Conservation (phyloP, 202 grass and related monocot species). For the Panicum hallii region DNA sequence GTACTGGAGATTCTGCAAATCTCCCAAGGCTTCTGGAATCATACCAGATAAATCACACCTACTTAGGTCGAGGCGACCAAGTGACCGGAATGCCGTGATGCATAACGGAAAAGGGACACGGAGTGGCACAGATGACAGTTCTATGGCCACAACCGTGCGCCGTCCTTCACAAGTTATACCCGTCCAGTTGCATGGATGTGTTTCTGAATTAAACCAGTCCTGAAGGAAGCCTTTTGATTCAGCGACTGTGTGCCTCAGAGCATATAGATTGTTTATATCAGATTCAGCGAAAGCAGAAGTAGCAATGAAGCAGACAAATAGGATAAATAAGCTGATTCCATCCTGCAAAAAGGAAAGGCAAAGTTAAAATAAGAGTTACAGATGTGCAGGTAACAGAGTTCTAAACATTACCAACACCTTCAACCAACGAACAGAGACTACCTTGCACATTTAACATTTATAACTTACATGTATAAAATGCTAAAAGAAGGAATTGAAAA, state of each 20-base stretch:
- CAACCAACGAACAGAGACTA: background rate
- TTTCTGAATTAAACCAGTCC: conserved; percentile 66
- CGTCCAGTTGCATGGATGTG: conserved; percentile 64
- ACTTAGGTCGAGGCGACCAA: conserved; percentile 60
- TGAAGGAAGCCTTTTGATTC: conserved; percentile 47
- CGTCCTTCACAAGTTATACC: conserved; percentile 58
- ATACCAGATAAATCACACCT: conserved; percentile 56
- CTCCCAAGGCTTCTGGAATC: conserved; percentile 50
- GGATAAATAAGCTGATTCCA: conserved; percentile 34
- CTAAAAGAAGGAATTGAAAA: background rate
- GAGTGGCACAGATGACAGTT: conserved; percentile 57
- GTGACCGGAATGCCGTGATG: conserved; percentile 52
- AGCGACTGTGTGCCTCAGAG: conserved; percentile 48
- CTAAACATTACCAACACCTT: background rate
- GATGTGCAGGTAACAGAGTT: conserved; percentile 1
- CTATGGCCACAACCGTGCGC: conserved; percentile 52
- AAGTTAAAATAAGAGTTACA: background rate
- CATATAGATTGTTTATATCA: conserved; percentile 53
- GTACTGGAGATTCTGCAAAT: conserved; percentile 57
- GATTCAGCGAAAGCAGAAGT: conserved; percentile 26
- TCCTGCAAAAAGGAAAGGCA: conserved; percentile 43
- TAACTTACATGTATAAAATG: background rate
- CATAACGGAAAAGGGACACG: conserved; percentile 52
- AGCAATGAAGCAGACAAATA: conserved; percentile 41
- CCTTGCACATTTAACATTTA: no score